These are phyloP conservation scores for Hygrophila difformis DNA, from an alignment of 257 asterid genomes.

Conservation along the genomic window DNA sequence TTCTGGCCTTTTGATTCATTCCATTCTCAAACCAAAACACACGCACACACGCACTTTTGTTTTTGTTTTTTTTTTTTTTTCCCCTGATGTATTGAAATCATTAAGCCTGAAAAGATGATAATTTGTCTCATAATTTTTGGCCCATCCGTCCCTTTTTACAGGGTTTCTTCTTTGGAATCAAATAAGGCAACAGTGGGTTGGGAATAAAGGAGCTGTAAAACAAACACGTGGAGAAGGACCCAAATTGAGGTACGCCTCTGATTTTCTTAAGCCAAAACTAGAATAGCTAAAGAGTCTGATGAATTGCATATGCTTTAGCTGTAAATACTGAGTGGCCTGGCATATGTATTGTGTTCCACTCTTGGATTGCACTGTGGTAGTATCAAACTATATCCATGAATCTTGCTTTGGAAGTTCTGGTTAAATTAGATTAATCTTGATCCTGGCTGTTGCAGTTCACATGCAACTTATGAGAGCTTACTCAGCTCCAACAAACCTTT, in stretches of 20 bases:
- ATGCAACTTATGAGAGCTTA: conserved; percentile 67
- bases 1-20: not conserved
- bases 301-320: too few species aligned
- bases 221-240: conserved; percentile 39
- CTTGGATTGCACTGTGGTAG: not conserved
- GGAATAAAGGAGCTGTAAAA: conserved; percentile 43
- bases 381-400: too few species aligned
- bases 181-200: conserved; percentile 83
- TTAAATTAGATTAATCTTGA: not conserved
- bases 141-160: conserved; percentile 9
- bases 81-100: not conserved
- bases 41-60: too few species aligned
- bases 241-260: conserved; percentile 41
- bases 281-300: not conserved
- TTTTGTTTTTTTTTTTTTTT: not conserved
- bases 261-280: conserved; percentile 3
- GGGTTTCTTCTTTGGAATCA: conserved; percentile 92
- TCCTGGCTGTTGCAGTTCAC: conserved; percentile 41
- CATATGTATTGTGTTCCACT: not conserved
- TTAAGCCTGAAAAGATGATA: not conserved
- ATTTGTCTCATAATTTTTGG: not conserved
- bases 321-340: not conserved
- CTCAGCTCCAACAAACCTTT: conserved; percentile 80
- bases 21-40: too few species aligned
- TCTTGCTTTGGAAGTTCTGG: not conserved